phyloP scores from a whole-genome alignment of 805 yeast species.

The Candida morakotiae region DNA sequence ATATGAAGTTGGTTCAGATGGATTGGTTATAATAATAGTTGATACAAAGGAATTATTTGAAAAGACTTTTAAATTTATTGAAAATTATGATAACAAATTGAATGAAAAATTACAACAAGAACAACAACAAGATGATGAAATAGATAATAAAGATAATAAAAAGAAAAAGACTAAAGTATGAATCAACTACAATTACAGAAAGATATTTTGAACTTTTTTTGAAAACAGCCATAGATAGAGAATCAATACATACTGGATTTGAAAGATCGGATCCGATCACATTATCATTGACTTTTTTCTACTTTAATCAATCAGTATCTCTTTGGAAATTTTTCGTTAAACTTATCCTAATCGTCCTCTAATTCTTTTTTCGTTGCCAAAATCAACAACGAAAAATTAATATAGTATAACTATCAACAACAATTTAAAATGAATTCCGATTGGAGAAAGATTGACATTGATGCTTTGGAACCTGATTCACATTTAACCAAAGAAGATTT shows the following conservation, averaged over 20 bases:
- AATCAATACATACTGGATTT: not conserved
- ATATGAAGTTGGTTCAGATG: constrained; percentile 61
- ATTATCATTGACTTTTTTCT: too few species aligned
- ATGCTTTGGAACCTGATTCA: constrained; percentile 81
- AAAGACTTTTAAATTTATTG: constrained; percentile 40
- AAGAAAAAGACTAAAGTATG: constrained; percentile 4
- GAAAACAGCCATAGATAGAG: constrained; percentile 4
- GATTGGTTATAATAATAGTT: constrained; percentile 53
- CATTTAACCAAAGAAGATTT: constrained; percentile 63
- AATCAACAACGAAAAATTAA: constrained; percentile 3
- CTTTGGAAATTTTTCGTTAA: too few species aligned
- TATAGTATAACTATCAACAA: constrained; percentile 2
- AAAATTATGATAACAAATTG: constrained; percentile 22
- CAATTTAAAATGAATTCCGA: constrained; percentile 28
- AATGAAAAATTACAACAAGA: constrained; percentile 3
- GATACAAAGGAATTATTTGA: constrained; percentile 35
- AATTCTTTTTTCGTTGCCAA: not conserved
- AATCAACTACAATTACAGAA: too few species aligned
- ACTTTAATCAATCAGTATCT: too few species aligned
- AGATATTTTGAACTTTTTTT: too few species aligned
- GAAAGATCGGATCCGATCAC: too few species aligned
- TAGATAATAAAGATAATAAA: not conserved
- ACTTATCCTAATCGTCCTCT: too few species aligned
- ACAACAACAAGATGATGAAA: constrained; percentile 6
- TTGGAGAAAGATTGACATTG: constrained; percentile 95